phyloP scores from a whole-genome alignment of 306 rosid species.

The Casuarina cunninghamiana region DNA sequence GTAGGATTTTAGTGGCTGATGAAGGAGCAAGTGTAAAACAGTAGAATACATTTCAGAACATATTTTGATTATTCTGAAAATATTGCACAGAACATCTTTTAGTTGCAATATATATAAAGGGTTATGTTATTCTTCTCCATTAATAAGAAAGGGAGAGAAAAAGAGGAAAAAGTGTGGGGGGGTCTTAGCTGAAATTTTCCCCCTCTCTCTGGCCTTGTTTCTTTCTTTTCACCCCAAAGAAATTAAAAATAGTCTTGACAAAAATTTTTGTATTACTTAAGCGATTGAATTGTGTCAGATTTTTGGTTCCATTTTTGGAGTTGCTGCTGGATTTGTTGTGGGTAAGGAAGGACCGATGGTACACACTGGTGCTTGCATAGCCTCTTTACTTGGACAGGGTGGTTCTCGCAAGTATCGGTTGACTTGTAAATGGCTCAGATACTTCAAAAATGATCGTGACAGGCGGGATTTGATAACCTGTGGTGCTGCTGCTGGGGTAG shows the following conservation, averaged over 20 bases:
- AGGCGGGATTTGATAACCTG: constrained; percentile 78
- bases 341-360: constrained; percentile 95
- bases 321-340: constrained; percentile 76
- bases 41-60: too few species aligned
- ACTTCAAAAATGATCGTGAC: constrained; percentile 76
- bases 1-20: too few species aligned
- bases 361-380: constrained; percentile 85
- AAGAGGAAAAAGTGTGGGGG: too few species aligned
- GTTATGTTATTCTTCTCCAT: too few species aligned
- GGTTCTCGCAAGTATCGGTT: constrained; percentile 66
- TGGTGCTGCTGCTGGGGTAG: constrained; percentile 92
- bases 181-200: too few species aligned
- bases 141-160: too few species aligned
- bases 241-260: neutral
- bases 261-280: neutral
- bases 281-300: constrained; percentile 49
- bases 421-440: constrained; percentile 76
- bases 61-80: too few species aligned
- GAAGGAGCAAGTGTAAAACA: too few species aligned
- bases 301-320: constrained; percentile 77
- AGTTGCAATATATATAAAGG: too few species aligned
- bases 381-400: constrained; percentile 73
- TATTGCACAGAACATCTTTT: too few species aligned
- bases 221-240: neutral
- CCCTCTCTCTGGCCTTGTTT: too few species aligned